phyloP scores from a whole-genome alignment of 139 green algal species.

The Pleodorina starrii region DNA sequence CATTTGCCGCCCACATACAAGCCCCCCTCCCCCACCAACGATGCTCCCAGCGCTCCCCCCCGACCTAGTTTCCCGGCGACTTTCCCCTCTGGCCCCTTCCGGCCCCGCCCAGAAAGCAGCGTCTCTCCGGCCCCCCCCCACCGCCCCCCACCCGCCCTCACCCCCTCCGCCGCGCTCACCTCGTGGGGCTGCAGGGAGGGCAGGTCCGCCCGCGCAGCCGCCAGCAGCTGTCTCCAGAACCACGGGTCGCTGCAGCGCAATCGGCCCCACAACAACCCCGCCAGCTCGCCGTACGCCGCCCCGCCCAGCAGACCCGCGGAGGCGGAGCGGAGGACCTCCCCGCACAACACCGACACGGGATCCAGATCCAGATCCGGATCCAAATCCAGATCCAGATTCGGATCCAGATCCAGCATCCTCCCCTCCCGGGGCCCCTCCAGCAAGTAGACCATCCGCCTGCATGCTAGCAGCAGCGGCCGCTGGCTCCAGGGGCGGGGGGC shows the following conservation, averaged over 20 bases:
- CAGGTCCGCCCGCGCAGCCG: background rate
- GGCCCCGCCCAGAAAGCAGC: too few relatives aligned
- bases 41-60: too few relatives aligned
- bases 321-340: background rate
- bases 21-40: too few relatives aligned
- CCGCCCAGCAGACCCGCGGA: background rate
- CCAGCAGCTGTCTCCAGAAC: conserved; percentile 17
- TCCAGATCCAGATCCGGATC: background rate
- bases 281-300: background rate
- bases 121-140: too few relatives aligned
- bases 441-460: background rate
- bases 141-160: background rate
- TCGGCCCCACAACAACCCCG: background rate
- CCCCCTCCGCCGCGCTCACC: background rate
- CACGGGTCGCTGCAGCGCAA: background rate
- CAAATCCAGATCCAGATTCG: too few relatives aligned
- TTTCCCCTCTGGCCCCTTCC: too few relatives aligned
- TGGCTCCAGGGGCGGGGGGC: background rate
- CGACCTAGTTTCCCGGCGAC: too few relatives aligned
- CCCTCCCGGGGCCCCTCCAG: too few relatives aligned
- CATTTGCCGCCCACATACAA: too few relatives aligned
- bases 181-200: background rate
- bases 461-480: conserved; percentile 21
- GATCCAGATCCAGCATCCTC: too few relatives aligned
- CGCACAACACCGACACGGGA: background rate